A percentile compares a stretch with the other conserved stretches of the same genome.
These are phyloP conservation scores for Fomitopsis betulina DNA, from an alignment of 1,284 basidiomycete species.

Conservation along the genomic window DNA sequence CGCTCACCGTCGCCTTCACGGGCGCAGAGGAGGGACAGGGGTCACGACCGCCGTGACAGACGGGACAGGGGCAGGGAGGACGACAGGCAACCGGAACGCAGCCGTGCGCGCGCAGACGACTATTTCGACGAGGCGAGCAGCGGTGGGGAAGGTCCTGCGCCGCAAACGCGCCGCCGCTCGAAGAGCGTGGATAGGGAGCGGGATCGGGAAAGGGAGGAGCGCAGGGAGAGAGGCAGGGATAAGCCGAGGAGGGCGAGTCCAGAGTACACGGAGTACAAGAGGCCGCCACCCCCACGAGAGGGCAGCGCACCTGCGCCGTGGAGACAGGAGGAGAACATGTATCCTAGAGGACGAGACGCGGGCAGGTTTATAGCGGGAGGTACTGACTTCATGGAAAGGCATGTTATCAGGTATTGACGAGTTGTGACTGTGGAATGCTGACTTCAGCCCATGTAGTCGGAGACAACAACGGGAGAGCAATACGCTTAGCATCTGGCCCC, in stretches of 20 bases:
- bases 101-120: slow-evolving; percentile 26
- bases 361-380: slow-evolving; percentile 30
- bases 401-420: slow-evolving; percentile 2
- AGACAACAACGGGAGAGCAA: slow-evolving; percentile 65
- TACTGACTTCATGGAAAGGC: slow-evolving; percentile 56
- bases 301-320: slow-evolving; percentile 30
- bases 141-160: neutral
- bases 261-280: slow-evolving; percentile 28
- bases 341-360: slow-evolving; percentile 31
- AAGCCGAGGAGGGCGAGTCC: slow-evolving; percentile 23
- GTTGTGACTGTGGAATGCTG: neutral
- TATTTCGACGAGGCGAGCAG: slow-evolving; percentile 22
- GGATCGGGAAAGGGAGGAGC: slow-evolving; percentile 20
- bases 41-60: neutral
- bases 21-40: slow-evolving; percentile 18
- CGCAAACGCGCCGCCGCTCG: slow-evolving; percentile 15
- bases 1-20: slow-evolving; percentile 13
- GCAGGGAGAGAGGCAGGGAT: slow-evolving; percentile 18
- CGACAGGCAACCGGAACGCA: slow-evolving; percentile 15
- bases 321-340: slow-evolving; percentile 48
- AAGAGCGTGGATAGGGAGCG: slow-evolving; percentile 21
- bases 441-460: slow-evolving; percentile 48
- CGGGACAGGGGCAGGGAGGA: slow-evolving; percentile 8
- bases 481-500: slow-evolving; percentile 76
- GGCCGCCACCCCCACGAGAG: slow-evolving; percentile 20